Conservation (phyloP, 78 protist species). For the Isochrysis galbana region DNA sequence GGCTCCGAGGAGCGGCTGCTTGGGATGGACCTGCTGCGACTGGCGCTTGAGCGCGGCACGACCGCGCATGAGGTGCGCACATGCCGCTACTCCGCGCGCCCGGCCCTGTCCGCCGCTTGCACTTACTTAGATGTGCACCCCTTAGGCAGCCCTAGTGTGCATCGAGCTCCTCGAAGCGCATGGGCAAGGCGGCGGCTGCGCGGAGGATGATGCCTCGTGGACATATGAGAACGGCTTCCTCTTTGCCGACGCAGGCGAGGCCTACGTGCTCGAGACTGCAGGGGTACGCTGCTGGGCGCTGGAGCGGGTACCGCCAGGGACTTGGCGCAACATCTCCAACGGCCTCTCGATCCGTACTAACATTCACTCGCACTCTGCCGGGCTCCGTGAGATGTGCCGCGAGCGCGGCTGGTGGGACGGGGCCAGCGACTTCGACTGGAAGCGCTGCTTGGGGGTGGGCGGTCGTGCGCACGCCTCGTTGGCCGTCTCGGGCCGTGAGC, state of each 20-base stretch:
- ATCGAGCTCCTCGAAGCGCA: too few relatives aligned
- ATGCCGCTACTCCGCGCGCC: neutral
- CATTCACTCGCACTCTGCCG: neutral
- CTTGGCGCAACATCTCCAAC: neutral
- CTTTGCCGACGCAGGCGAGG: neutral
- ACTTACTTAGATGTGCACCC: too few relatives aligned
- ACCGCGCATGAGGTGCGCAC: neutral
- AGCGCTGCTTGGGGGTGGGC: neutral
- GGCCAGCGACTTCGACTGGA: neutral
- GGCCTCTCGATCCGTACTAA: neutral
- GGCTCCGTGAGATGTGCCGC: neutral
- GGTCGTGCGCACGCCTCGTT: neutral
- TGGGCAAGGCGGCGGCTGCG: neutral
- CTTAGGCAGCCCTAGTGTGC: too few relatives aligned
- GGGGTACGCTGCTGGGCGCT: neutral
- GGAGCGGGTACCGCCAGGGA: neutral
- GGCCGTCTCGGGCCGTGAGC: neutral
- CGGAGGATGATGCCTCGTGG: neutral
- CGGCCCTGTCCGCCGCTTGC: too few relatives aligned
- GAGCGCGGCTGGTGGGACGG: neutral
- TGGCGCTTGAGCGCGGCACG: neutral
- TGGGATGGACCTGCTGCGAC: neutral
- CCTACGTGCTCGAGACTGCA: neutral
- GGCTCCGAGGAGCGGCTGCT: neutral
- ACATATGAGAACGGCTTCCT: slow-evolving; percentile 3